Conservation (phyloP, 2,329 filamentous ascomycete genomes). For the Huntiella omanensis region DNA sequence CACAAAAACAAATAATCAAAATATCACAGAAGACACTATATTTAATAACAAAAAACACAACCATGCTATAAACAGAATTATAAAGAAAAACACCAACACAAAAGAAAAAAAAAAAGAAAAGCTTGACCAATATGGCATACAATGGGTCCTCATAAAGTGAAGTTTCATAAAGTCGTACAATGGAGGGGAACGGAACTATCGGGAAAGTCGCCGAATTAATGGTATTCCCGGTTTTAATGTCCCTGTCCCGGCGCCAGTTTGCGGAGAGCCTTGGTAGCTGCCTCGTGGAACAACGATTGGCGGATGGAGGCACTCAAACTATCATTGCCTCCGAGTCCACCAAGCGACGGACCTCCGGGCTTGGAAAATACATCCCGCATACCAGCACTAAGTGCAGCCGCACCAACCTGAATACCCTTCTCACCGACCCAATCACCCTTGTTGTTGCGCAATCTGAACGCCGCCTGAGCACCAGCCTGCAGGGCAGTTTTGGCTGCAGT, state of each 20-base stretch:
- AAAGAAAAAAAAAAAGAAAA: neutral
- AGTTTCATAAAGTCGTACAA: neutral
- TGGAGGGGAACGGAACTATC: neutral
- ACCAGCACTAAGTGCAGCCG: conserved; percentile 29
- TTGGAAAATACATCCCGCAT: conserved; percentile 25
- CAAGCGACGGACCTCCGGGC: conserved; percentile 1
- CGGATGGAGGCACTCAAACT: conserved; percentile 4
- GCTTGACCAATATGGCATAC: conserved; percentile 1
- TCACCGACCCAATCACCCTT: conserved; percentile 27
- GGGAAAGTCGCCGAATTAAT: neutral
- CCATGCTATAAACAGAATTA: neutral
- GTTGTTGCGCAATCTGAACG: conserved; percentile 27
- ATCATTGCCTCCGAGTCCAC: conserved; percentile 7
- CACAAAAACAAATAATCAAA: neutral
- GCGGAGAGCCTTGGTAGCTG: conserved; percentile 8
- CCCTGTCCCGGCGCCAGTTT: conserved; percentile 2
- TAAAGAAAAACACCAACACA: neutral
- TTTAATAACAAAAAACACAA: too few species aligned
- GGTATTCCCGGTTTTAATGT: neutral
- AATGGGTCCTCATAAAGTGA: neutral
- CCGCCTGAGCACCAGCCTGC: conserved; percentile 28
- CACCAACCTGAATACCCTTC: conserved; percentile 30
- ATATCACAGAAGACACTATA: too few species aligned
- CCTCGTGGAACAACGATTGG: conserved; percentile 8
- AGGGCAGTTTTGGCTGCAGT: conserved; percentile 28